phyloP scores from a whole-genome alignment of 768 basidiomycete genomes.

The Trametes maxima region DNA sequence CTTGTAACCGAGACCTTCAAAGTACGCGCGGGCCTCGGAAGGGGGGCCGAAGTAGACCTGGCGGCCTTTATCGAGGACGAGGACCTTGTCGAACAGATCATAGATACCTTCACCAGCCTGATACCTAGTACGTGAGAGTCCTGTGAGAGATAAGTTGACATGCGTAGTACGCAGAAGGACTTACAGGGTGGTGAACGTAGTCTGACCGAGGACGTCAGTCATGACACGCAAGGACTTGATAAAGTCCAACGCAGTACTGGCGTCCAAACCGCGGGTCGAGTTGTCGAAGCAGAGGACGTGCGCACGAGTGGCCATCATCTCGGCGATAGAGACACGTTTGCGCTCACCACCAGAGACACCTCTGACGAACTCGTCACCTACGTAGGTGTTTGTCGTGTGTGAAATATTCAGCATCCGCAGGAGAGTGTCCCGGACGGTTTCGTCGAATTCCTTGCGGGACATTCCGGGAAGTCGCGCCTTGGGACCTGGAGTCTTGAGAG shows the following conservation, averaged over 20 bases:
- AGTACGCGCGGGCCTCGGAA: conserved; percentile 74
- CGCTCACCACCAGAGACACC: conserved; percentile 81
- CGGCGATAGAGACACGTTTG: conserved; percentile 82
- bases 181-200: conserved; percentile 77
- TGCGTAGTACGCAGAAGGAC: conserved; percentile 26
- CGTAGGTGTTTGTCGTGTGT: conserved; percentile 76
- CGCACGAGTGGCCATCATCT: conserved; percentile 84
- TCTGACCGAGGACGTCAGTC: conserved; percentile 81
- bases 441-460: conserved; percentile 58
- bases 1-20: conserved; percentile 72
- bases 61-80: conserved; percentile 78
- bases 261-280: conserved; percentile 79
- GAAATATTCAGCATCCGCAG: conserved; percentile 82
- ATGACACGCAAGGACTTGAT: conserved; percentile 75
- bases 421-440: conserved; percentile 59
- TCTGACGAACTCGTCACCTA: conserved; percentile 86
- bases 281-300: conserved; percentile 86
- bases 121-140: conserved; percentile 29
- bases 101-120: conserved; percentile 82
- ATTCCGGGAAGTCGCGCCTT: conserved; percentile 72
- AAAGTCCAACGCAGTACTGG: conserved; percentile 88
- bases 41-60: conserved; percentile 83
- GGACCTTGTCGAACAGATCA: conserved; percentile 83
- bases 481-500: conserved; percentile 75
- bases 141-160: background rate